Evolutionary conservation across 2,329 filamentous ascomycete species (phyloP).

Genomic region (Exophiala mesophila): DNA sequence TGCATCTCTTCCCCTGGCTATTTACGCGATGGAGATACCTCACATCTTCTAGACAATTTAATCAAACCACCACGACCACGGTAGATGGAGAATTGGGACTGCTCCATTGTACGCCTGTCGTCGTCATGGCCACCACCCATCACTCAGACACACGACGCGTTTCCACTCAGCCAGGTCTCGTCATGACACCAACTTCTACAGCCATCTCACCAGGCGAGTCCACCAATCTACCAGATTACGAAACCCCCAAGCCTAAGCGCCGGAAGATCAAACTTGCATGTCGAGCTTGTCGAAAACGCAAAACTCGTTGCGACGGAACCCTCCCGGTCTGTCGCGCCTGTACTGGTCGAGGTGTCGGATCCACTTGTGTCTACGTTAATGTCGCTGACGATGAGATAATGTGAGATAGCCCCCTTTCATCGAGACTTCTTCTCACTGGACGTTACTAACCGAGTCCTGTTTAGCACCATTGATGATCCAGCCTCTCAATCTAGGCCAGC

Average conservation of each 20-base stretch:
- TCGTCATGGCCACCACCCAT: neutral
- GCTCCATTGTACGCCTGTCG: too few relatives aligned
- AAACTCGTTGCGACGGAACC: slow-evolving; percentile 10
- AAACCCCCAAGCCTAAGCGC: neutral
- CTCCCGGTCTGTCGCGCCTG: slow-evolving; percentile 6
- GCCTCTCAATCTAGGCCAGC: neutral
- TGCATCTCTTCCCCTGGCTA: too few relatives aligned
- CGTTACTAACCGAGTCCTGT: too few relatives aligned
- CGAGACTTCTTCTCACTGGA: neutral
- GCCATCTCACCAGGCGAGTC: neutral
- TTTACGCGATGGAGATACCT: too few relatives aligned
- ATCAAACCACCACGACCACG: too few relatives aligned
- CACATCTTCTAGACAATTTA: too few relatives aligned
- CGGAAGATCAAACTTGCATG: slow-evolving; percentile 10
- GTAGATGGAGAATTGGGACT: too few relatives aligned
- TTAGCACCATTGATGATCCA: too few relatives aligned
- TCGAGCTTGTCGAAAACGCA: slow-evolving; percentile 7
- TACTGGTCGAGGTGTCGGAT: neutral
- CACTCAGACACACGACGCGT: neutral
- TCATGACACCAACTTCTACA: neutral
- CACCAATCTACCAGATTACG: neutral
- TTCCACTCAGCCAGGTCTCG: neutral
- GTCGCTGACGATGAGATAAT: neutral
- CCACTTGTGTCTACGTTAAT: slow-evolving; percentile 4
- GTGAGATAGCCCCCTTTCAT: neutral